Base-by-base conservation (phyloP, 129 eudicot species). In the Lactuca saligna region DNA sequence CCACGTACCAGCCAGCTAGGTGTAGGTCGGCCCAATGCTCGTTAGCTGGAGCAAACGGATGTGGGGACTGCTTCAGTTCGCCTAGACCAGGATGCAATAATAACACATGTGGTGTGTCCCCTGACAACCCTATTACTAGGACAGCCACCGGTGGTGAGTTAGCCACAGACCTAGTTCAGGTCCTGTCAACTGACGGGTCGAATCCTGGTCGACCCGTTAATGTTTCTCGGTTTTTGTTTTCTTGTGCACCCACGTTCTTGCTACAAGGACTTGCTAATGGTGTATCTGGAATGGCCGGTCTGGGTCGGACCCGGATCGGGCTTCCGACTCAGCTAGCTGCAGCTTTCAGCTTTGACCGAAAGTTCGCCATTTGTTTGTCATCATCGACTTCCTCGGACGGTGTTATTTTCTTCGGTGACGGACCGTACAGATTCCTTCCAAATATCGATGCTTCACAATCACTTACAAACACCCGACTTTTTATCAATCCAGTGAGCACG, bases 21-120 rank as follows among this genome's bases (percentile, higher is more conserved):
- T 85, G 96, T 54, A 17, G 82, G 7, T 73, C 86, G 4, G 86
- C 88, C 2, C 82, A 42, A 61, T 88, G 96, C 79, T 63, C 86
- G 34, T 61, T 78, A 33, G 87, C 86, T 16, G 14, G 57, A 25
- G 62, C 80, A 61, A 32, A 55, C 3, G 77, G 81, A 9, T 85
- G 96, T 66, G 82, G 85, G 41, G 64, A 70, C 20, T 83, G 88
- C 68, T 64, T 63, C 25, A 35, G 63, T 8, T 57, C 70, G 4
- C 75, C 88, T 8, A 71, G 79, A 54, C 95, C 95, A 0, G 89
- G 91, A 0, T 88, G 91, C 62, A 82, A 88, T 70, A 78, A 75
- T 69, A 73, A 88, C 79, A 77, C 84, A 4, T 85, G 91, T 57
- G 67, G 75, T 8, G 72, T 69, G 62, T 53, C 37, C 11, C 82